phyloP scores from a whole-genome alignment of 192 early-diverging fungal species.

The Podila minutissima region DNA sequence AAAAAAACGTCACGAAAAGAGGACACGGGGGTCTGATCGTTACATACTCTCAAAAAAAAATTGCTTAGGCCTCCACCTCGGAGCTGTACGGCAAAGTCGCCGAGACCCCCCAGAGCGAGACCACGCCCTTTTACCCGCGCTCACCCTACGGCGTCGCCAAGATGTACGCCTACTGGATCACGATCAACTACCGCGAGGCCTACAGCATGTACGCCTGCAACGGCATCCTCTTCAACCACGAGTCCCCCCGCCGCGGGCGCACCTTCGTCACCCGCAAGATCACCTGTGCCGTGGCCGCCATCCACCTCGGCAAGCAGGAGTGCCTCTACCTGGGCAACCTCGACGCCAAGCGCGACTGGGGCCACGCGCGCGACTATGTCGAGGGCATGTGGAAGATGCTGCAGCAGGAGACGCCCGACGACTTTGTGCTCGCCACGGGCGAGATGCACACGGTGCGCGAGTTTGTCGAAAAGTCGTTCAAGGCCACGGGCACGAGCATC shows the following conservation, averaged over 20 bases:
- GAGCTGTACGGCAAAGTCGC: constrained; percentile 83
- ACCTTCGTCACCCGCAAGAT: constrained; percentile 87
- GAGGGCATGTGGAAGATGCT: constrained; percentile 88
- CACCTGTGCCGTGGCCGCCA: constrained; percentile 78
- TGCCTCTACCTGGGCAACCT: constrained; percentile 81
- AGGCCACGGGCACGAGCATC: constrained; percentile 66
- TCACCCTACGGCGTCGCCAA: constrained; percentile 87
- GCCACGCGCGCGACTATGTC: constrained; percentile 81
- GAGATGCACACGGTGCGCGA: constrained; percentile 83
- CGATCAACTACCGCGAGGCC: constrained; percentile 82
- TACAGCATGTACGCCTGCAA: constrained; percentile 85
- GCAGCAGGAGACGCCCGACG: constrained; percentile 76
- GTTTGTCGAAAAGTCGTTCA: constrained; percentile 83
- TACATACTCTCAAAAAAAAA: not conserved
- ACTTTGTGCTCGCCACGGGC: constrained; percentile 82
- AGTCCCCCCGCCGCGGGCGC: constrained; percentile 77
- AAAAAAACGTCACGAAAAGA: not conserved
- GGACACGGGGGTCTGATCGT: not conserved
- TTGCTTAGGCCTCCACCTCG: constrained; percentile 71
- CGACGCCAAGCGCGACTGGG: constrained; percentile 85
- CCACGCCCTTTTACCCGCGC: constrained; percentile 85
- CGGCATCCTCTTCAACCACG: constrained; percentile 83
- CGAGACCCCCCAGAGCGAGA: constrained; percentile 82
- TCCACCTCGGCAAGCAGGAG: constrained; percentile 71
- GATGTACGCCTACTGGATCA: constrained; percentile 85